Base-by-base conservation (phyloP, 805 yeast species). In the Teunomyces stri region DNA sequence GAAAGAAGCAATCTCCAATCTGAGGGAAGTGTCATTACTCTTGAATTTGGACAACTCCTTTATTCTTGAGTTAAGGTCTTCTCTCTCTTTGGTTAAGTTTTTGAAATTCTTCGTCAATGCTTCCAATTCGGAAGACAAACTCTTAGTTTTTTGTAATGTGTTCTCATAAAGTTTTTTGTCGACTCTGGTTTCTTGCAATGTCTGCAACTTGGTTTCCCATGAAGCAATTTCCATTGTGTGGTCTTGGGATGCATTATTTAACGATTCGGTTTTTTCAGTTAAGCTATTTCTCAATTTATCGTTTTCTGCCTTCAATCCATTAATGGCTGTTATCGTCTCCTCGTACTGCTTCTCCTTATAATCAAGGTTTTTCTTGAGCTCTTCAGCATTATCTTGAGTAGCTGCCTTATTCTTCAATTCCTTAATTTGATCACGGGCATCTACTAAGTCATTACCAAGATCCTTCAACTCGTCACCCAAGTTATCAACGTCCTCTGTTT, bases 401-500 rank as follows among this genome's bases (percentile, higher is more conserved):
- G 42, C 25, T 3, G 40, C 11, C 4, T 46, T 34, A 2, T 36
- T 15, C 42, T 57, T 61, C 15, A 64, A 29, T 3, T 58, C 61
- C 54, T 85, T 84, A 16, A 83, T 44, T 45, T 79, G 68, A 40
- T 85, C 89, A 52, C 78, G 81, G 0, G 89, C 80, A 4, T 79
- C 76, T 1, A 90, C 95, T 6, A 90, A 70, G 43, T 89, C 95
- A 57, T 87, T 80, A 1, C 97, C 97, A 22, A 90, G 75, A 47
- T 79, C 82, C 52, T 77, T 77, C 45, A 91, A 62, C 88, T 85
- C 87, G 48, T 89, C 97, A 57, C 83, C 79, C 44, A 87, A 72
- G 44, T 73, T 76, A 41, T 82, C 89, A 13, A 89, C 68, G 57
- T 90, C 96, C 46, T 81, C 87, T 10, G 59, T 48, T 50, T 82